Evolutionary conservation across 129 eudicot genomes (phyloP).

Genomic region (Mikania micrantha): DNA sequence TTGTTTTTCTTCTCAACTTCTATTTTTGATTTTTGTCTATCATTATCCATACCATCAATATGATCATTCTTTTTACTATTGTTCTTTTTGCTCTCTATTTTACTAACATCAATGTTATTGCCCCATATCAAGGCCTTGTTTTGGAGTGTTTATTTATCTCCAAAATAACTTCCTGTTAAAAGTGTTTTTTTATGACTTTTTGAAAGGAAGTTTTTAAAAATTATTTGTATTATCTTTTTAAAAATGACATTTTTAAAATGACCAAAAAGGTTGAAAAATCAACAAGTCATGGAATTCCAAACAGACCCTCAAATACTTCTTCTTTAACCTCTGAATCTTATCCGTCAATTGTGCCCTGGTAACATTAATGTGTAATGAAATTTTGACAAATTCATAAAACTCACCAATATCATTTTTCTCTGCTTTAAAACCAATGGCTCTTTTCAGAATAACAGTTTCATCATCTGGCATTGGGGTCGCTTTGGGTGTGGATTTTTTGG

Average conservation of each 20-base stretch:
- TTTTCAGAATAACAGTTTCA: too few species aligned
- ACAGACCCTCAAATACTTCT: conserved; percentile 47
- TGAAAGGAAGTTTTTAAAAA: too few species aligned
- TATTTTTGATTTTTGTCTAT: not conserved
- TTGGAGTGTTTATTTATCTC: too few species aligned
- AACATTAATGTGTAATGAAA: conserved; percentile 45
- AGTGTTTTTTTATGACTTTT: too few species aligned
- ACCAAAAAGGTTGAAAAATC: too few species aligned
- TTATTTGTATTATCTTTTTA: too few species aligned
- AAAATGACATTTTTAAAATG: too few species aligned
- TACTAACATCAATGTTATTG: not conserved
- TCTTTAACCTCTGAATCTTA: conserved; percentile 51
- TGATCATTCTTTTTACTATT: not conserved
- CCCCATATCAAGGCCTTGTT: conserved; percentile 84
- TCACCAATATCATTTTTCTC: conserved; percentile 33
- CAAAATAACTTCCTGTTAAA: too few species aligned
- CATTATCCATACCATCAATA: conserved; percentile 18
- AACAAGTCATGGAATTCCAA: too few species aligned
- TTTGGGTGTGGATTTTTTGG: too few species aligned
- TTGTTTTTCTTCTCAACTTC: conserved; percentile 18
- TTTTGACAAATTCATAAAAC: conserved; percentile 52
- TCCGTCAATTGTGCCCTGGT: conserved; percentile 38
- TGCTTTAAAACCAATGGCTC: conserved; percentile 25
- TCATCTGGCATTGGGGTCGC: too few species aligned
- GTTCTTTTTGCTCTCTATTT: not conserved